Conservation (phyloP, 108 stramenopile species). For the Fragilaria crotonensis region DNA sequence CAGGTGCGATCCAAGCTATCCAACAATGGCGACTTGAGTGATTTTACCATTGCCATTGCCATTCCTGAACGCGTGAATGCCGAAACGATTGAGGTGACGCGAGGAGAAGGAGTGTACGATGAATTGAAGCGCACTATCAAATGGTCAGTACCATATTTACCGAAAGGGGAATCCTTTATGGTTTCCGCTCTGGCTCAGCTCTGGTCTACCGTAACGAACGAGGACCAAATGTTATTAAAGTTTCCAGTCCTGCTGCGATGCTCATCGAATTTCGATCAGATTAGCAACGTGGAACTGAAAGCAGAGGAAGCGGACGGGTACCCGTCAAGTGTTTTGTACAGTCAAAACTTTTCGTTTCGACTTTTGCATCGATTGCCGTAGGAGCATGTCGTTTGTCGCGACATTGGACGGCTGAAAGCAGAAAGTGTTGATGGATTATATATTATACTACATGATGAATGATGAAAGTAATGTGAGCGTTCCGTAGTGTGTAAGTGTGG, state of each 20-base stretch:
- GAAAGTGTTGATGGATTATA: too few relatives aligned
- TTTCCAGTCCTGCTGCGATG: constrained; percentile 69
- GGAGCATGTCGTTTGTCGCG: too few relatives aligned
- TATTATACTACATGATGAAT: too few relatives aligned
- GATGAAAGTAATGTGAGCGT: too few relatives aligned
- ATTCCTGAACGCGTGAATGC: constrained; percentile 39
- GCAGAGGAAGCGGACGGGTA: constrained; percentile 23
- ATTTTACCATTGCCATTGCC: constrained; percentile 47
- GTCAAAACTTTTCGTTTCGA: constrained; percentile 18
- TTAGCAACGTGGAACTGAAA: constrained; percentile 33
- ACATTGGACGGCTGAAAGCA: too few relatives aligned
- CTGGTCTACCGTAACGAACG: constrained; percentile 11
- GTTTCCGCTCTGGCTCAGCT: constrained; percentile 47
- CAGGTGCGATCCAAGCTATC: constrained; percentile 71
- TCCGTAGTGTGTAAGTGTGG: too few relatives aligned
- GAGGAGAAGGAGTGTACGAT: constrained; percentile 57
- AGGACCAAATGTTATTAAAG: constrained; percentile 10
- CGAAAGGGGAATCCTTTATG: constrained; percentile 59
- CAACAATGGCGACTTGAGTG: constrained; percentile 50
- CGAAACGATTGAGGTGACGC: constrained; percentile 33
- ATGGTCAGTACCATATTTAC: constrained; percentile 48
- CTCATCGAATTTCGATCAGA: constrained; percentile 46
- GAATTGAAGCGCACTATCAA: constrained; percentile 43
- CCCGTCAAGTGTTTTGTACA: constrained; percentile 12
- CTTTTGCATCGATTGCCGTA: constrained; percentile 41